Evolutionary conservation across 805 yeast genomes (phyloP).

Genomic region (Candida sithepensis): DNA sequence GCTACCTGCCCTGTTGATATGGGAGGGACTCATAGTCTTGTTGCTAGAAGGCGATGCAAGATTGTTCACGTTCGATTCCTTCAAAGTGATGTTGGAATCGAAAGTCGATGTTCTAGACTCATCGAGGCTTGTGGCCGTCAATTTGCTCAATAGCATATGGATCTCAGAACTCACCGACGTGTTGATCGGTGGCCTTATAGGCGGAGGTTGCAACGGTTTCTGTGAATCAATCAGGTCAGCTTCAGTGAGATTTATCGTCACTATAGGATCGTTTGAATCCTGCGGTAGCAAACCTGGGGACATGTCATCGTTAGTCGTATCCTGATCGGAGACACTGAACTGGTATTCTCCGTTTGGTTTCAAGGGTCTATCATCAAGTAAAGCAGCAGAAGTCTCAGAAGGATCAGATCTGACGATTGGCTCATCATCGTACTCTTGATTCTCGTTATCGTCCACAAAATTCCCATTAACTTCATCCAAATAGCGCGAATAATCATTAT

Average conservation of each 20-base stretch:
- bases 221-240: no score
- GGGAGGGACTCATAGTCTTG: background rate
- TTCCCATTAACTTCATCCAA: slow-evolving; percentile 1
- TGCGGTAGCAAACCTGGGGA: slow-evolving; percentile 13
- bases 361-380: slow-evolving; percentile 3
- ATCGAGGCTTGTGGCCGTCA: background rate
- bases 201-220: no score
- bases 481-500: background rate
- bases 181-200: background rate
- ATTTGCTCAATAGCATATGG: slow-evolving; percentile 4
- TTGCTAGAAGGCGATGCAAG: background rate
- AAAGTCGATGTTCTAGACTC: slow-evolving; percentile 13
- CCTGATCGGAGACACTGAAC: slow-evolving; percentile 15
- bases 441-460: background rate
- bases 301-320: slow-evolving; percentile 10
- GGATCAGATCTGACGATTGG: slow-evolving; percentile 1
- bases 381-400: no score
- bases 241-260: no score
- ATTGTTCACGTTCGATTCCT: background rate
- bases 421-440: background rate
- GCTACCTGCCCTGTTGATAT: background rate
- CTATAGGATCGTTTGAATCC: background rate
- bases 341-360: slow-evolving; percentile 8
- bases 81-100: slow-evolving; percentile 13
- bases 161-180: slow-evolving; percentile 13